Percentiles rank a stretch among this genome's conserved stretches.
Conservation (phyloP, 345 rosid species). For the Eucalyptus erythrocorys region DNA sequence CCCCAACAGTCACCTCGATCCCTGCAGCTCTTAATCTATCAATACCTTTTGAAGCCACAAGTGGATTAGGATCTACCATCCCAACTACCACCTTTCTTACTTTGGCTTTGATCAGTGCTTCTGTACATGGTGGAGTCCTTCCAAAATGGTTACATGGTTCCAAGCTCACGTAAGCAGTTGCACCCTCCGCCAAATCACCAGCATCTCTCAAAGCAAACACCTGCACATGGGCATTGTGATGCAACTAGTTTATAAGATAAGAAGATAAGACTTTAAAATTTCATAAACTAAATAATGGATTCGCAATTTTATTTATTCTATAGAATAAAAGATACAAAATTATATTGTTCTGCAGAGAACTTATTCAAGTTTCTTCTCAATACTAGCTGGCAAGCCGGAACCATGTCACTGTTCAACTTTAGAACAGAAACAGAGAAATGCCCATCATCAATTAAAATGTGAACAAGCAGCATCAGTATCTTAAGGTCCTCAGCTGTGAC, state of each 20-base stretch:
- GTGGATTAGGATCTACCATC: conserved; percentile 91
- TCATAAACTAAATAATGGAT: not conserved
- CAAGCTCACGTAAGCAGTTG: conserved; percentile 83
- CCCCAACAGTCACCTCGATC: conserved; percentile 58
- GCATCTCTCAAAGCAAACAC: conserved; percentile 89
- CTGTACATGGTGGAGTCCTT: conserved; percentile 88
- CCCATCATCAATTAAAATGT: not conserved
- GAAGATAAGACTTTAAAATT: not conserved
- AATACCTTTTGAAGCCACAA: conserved; percentile 72
- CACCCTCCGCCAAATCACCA: conserved; percentile 67
- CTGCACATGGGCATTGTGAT: conserved; percentile 11
- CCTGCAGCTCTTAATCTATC: conserved; percentile 60
- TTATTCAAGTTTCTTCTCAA: not conserved
- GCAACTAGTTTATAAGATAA: not conserved
- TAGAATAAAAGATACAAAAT: not conserved
- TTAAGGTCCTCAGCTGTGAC: not conserved
- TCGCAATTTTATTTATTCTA: not conserved
- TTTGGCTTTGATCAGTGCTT: conserved; percentile 79
- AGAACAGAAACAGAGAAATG: not conserved
- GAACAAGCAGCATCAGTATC: not conserved
- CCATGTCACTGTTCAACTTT: not conserved
- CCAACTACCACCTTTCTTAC: conserved; percentile 84
- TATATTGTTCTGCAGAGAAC: not conserved
- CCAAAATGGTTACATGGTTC: conserved; percentile 95
- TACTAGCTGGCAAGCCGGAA: not conserved